A percentile compares a stretch with the other conserved stretches of the same genome.
These are phyloP conservation scores for Cladosporium oxysporum DNA, from an alignment of 2,329 filamentous ascomycete genomes.

Conservation along the genomic window DNA sequence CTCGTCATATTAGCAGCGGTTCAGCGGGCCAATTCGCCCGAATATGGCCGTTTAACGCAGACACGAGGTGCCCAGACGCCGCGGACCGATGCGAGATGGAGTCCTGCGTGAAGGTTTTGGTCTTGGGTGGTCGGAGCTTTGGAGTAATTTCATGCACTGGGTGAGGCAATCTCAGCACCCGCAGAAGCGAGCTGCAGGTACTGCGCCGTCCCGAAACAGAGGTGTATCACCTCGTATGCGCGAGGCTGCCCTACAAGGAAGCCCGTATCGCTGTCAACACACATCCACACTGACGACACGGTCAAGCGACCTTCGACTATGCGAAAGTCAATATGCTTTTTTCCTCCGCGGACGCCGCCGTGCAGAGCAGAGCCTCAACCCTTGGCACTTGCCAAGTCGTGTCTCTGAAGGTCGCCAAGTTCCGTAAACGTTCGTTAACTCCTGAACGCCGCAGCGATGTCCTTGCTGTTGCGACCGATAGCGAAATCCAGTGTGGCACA, in stretches of 20 bases:
- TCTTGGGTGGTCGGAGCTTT: constrained; percentile 13
- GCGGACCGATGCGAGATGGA: constrained; percentile 16
- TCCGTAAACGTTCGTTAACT: not conserved
- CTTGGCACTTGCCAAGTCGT: constrained; percentile 13
- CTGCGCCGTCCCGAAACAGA: not conserved
- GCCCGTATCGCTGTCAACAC: not conserved
- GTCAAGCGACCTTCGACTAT: not conserved
- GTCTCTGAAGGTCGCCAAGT: constrained; percentile 9
- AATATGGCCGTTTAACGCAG: constrained; percentile 1
- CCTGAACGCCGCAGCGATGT: not conserved
- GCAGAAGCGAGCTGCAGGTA: constrained; percentile 3
- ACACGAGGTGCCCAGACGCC: constrained; percentile 15
- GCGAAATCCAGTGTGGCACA: not conserved
- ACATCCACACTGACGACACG: not conserved
- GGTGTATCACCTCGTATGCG: not conserved
- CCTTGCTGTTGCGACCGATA: constrained; percentile 42
- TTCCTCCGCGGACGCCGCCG: not conserved
- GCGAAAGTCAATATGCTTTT: not conserved
- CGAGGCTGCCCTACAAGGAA: not conserved
- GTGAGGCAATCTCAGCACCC: constrained; percentile 3
- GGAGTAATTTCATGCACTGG: constrained; percentile 1
- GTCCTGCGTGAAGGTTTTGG: not conserved
- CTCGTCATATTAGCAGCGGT: constrained; percentile 7
- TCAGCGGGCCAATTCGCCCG: constrained; percentile 6
- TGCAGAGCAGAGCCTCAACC: constrained; percentile 13